A percentile compares a stretch with the other conserved stretches of the same genome.
Evolutionary conservation across 495 filamentous ascomycete species (phyloP).

Genomic region (Paragyromitra xinjiangensis): DNA sequence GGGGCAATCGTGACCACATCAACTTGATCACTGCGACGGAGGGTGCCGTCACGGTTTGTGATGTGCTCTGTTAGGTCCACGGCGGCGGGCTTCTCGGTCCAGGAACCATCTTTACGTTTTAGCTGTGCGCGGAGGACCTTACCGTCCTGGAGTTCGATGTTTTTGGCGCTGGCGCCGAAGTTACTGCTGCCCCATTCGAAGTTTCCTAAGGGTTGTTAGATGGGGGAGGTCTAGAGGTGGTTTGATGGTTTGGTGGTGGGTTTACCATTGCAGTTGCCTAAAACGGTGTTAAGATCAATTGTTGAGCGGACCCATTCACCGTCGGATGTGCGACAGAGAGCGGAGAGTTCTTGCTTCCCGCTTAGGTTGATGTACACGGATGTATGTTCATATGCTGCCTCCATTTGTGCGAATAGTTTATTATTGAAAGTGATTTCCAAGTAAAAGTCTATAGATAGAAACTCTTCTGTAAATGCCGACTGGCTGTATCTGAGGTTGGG

Average conservation of each 20-base stretch:
- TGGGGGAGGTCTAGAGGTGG: too few relatives aligned
- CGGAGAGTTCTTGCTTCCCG: slow-evolving; percentile 48
- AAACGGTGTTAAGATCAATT: slow-evolving; percentile 45
- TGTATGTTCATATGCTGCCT: slow-evolving; percentile 40
- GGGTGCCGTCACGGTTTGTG: slow-evolving; percentile 37
- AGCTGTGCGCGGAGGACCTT: slow-evolving; percentile 44
- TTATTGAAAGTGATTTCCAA: slow-evolving; percentile 18
- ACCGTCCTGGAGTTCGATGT: slow-evolving; percentile 38
- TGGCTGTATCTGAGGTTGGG: neutral
- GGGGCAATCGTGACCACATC: slow-evolving; percentile 22
- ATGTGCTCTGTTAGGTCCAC: slow-evolving; percentile 49
- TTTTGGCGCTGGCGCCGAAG: slow-evolving; percentile 42
- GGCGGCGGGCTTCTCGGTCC: slow-evolving; percentile 35
- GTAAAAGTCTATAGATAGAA: slow-evolving; percentile 25
- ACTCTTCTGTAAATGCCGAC: neutral
- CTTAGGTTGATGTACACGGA: slow-evolving; percentile 52
- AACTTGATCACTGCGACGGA: slow-evolving; percentile 36
- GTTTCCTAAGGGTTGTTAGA: slow-evolving; percentile 37
- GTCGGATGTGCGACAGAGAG: slow-evolving; percentile 46
- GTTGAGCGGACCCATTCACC: slow-evolving; percentile 52
- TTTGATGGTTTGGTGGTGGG: neutral
- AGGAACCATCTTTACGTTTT: slow-evolving; percentile 46
- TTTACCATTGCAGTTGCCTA: slow-evolving; percentile 46
- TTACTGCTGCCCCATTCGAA: slow-evolving; percentile 43
- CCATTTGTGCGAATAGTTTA: slow-evolving; percentile 35